These are phyloP conservation scores for Vachellia pachyceras DNA, from an alignment of 306 rosid genomes.

Conservation along the genomic window DNA sequence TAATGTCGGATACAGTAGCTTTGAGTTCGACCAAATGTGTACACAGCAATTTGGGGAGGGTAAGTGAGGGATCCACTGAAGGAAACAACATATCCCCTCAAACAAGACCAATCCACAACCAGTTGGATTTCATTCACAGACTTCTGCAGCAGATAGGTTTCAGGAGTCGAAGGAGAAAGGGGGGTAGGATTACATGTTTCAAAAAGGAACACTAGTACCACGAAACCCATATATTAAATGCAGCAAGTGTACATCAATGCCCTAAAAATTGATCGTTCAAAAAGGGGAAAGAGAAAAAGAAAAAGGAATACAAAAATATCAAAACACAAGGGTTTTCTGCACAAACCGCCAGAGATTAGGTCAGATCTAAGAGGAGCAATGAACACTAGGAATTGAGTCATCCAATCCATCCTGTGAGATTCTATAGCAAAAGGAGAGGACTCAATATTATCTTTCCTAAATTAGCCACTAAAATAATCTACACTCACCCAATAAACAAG, in stretches of 20 bases:
- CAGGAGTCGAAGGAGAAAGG: neutral
- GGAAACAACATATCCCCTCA: too few species aligned
- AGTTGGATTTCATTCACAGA: neutral
- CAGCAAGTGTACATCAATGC: slow-evolving; percentile 43
- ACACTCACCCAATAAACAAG: slow-evolving; percentile 64
- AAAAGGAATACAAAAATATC: slow-evolving; percentile 43
- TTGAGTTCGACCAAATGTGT: too few species aligned
- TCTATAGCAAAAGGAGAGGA: slow-evolving; percentile 46
- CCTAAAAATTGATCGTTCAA: slow-evolving; percentile 35
- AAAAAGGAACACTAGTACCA: slow-evolving; percentile 32
- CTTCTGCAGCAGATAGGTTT: neutral
- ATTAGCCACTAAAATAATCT: slow-evolving; percentile 83
- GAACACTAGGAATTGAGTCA: slow-evolving; percentile 49
- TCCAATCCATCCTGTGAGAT: slow-evolving; percentile 46
- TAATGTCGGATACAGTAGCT: too few species aligned
- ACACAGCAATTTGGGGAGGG: too few species aligned
- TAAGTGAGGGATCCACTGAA: too few species aligned
- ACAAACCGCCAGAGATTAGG: slow-evolving; percentile 69
- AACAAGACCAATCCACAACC: neutral
- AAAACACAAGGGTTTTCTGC: slow-evolving; percentile 72
- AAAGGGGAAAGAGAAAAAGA: neutral
- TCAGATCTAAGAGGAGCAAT: slow-evolving; percentile 64
- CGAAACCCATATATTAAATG: slow-evolving; percentile 48
- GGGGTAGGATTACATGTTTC: neutral
- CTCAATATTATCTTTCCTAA: slow-evolving; percentile 54